Conservation (phyloP, 2,329 filamentous ascomycete species). For the Neoarthrinium moseri region DNA sequence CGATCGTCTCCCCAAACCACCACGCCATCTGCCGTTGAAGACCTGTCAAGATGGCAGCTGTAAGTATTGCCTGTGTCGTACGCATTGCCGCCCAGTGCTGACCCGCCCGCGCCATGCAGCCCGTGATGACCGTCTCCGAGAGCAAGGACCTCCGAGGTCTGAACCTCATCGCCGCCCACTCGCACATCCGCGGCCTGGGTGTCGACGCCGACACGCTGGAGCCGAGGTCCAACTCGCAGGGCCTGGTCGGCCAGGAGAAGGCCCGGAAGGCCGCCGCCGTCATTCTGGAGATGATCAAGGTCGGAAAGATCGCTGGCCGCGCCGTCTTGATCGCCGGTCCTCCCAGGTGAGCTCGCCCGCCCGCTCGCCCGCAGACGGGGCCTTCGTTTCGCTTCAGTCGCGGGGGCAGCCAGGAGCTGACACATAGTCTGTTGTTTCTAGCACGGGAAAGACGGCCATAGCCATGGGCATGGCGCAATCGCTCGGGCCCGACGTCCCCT, state of each 20-base stretch:
- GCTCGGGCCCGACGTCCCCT: slow-evolving; percentile 89
- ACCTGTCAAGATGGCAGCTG: slow-evolving; percentile 47
- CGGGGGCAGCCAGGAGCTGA: too few species aligned
- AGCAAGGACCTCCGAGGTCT: slow-evolving; percentile 93
- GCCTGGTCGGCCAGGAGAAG: slow-evolving; percentile 93
- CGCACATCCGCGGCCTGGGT: slow-evolving; percentile 92
- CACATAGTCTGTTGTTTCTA: slow-evolving; percentile 32
- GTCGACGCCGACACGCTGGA: slow-evolving; percentile 91
- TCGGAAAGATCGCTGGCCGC: slow-evolving; percentile 95
- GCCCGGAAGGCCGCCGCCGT: slow-evolving; percentile 94
- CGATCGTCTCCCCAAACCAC: background rate
- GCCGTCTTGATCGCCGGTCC: slow-evolving; percentile 94
- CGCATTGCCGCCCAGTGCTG: too few species aligned
- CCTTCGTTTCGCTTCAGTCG: too few species aligned
- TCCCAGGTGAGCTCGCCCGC: slow-evolving; percentile 57
- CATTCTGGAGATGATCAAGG: slow-evolving; percentile 97
- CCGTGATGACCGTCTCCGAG: slow-evolving; percentile 80
- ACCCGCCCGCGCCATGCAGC: too few species aligned
- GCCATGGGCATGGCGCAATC: slow-evolving; percentile 99
- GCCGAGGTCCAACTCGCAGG: slow-evolving; percentile 81
- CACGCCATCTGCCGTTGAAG: background rate
- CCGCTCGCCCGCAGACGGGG: too few species aligned
- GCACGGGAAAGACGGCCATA: slow-evolving; percentile 97
- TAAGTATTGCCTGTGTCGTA: slow-evolving; percentile 28
- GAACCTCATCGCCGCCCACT: slow-evolving; percentile 97